Base-by-base conservation (phyloP, 139 green algal species). In the Tetratostichococcus sp. region DNA sequence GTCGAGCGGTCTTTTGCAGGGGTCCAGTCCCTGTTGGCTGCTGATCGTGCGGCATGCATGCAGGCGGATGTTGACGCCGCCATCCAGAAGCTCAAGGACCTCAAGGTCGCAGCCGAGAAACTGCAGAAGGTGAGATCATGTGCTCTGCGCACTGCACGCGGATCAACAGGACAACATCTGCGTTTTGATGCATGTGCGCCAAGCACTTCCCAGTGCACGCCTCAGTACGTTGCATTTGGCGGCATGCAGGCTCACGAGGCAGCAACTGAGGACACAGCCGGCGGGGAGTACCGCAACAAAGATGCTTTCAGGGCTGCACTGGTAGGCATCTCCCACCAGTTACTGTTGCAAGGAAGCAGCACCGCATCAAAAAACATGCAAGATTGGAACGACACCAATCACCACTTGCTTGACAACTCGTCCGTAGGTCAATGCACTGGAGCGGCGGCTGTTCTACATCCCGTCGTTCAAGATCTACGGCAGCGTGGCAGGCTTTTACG, bases 401-500 rank as follows among this genome's bases (percentile, higher is more conserved):
- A n/a, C n/a, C 39, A 50, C 8, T 50, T 50, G 39, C 39, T 21
- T 50, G 39, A 21, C 39, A 50, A 6, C 39, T n/a, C n/a, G n/a
- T n/a, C n/a, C n/a, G 43, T 86, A 95, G 88, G 74, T 75, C 33
- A 94, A 93, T 73, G 79, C 86, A 0, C 80, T 99, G 75, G 92
- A 98, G 80, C 84, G 91, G 1, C 85, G 93, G 25, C 81, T 98
- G 32, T 99, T 99, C 83, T 97, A 94, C 87, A 94, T 98, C 59
- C 96, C 96, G 16, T 94, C 89, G 3, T 99, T 98, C 86, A 96
- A 97, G 69, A 99, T 99, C 79, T 99, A 99, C 82, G 94, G 94
- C 77, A 82, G 84, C 22, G 93, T 99, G 34, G 92, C 92, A 1
- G 96, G 96, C 68, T 93, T 99, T 70, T 99, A 97, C 83, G 96